Conservation (phyloP, 495 filamentous ascomycete genomes). For the Filosporella fistucella region DNA sequence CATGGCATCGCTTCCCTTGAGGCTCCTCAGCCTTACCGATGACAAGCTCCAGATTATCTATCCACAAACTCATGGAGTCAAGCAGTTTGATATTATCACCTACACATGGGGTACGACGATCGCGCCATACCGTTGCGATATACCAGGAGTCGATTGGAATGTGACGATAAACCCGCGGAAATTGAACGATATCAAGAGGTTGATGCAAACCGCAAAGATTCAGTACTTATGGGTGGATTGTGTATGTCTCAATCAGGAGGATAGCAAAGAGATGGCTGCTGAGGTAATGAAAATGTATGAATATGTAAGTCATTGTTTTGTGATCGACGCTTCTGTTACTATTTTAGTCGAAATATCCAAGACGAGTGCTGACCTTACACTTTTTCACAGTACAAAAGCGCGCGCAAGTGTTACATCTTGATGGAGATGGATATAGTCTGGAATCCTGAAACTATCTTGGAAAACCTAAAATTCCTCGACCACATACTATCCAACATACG, state of each 20-base stretch:
- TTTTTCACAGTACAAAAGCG: constrained; percentile 21
- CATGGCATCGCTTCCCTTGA: constrained; percentile 3
- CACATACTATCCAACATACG: constrained; percentile 17
- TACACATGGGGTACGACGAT: constrained; percentile 9
- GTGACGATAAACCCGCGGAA: constrained; percentile 9
- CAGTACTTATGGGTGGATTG: constrained; percentile 20
- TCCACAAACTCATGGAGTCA: constrained; percentile 7
- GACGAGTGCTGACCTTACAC: not conserved
- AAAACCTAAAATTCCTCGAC: constrained; percentile 20
- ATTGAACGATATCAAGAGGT: constrained; percentile 10
- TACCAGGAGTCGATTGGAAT: constrained; percentile 9
- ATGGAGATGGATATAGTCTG: constrained; percentile 22
- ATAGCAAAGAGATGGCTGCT: constrained; percentile 5
- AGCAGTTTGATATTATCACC: constrained; percentile 9
- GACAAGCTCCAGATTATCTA: constrained; percentile 20
- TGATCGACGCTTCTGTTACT: too few species aligned
- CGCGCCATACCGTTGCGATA: constrained; percentile 10
- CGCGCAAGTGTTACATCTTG: constrained; percentile 20
- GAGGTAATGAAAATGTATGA: constrained; percentile 20
- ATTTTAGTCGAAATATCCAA: too few species aligned
- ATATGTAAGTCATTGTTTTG: too few species aligned
- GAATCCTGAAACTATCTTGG: constrained; percentile 20
- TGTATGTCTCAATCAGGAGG: constrained; percentile 13
- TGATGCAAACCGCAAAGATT: not conserved
- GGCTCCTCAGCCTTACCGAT: constrained; percentile 11